Base-by-base conservation (phyloP, 75 land plant species). In the Pinus albicaulis region DNA sequence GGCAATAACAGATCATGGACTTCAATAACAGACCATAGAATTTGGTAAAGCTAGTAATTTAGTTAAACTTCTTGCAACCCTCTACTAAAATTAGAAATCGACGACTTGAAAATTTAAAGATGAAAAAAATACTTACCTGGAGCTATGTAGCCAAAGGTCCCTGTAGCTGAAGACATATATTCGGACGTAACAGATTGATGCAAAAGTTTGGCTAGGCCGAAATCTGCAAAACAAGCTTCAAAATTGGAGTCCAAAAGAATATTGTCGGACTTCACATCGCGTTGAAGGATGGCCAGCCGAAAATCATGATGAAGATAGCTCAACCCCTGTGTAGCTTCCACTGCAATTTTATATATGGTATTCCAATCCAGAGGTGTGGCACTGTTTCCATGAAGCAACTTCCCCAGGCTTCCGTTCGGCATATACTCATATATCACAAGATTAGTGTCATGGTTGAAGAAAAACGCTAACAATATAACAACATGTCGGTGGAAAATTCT, bases 81-180 rank as follows among this genome's bases (percentile, higher is more conserved):
- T 34, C 2, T 34, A 34, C 36, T 34, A 34, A 34, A 34, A 34
- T 34, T 34, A 2, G 36, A 1, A 34, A 34, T 34, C 36, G 36
- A n/a, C n/a, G 3, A 36, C 1, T 2, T 3, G 3, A 41, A 6
- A 41, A 1, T 4, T 6, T 41, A 41, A 3, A 41, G 0, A 24
- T 74, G 7, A 14, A 74, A 24, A 5, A 2, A 3, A 0, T 38
- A 53, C 66, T 15, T 80, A 92, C 92, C 94, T 65, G 92, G 94
- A 34, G 94, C 94, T 59, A 92, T 92, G 88, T 92, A 92, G 81
- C 92, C 94, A 58, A 90, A 89, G 55, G 94, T 90, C 19, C 94
- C 94, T 6, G 92, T 92, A 59, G 90, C 4, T 26, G 90, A 85
- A 5, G 92, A 92, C 94, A 92, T 92, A 82, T 82, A 80, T 69